Percentiles rank a stretch among this genome's conserved stretches.
Conservation (phyloP, 495 filamentous ascomycete genomes). For the Diplogelasinospora grovesii region DNA sequence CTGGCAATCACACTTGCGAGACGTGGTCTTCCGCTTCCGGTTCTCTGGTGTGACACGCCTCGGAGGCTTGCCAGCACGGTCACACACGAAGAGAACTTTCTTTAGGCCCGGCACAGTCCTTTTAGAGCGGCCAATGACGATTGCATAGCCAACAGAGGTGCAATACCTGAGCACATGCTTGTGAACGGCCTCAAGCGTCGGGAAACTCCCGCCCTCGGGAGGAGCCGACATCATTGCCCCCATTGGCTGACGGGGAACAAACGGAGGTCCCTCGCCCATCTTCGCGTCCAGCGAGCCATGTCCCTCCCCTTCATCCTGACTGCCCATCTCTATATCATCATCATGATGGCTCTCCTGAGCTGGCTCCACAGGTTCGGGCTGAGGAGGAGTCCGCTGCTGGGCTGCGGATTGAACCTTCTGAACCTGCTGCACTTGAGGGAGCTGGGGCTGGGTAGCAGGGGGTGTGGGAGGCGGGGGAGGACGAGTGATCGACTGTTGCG, state of each 20-base stretch:
- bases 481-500: constrained; percentile 21
- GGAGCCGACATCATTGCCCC: constrained; percentile 47
- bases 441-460: constrained; percentile 17
- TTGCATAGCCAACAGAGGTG: constrained; percentile 51
- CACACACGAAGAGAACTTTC: constrained; percentile 53
- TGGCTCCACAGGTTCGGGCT: constrained; percentile 28
- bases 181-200: constrained; percentile 48
- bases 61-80: constrained; percentile 49
- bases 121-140: constrained; percentile 52
- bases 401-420: constrained; percentile 22
- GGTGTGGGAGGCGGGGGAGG: constrained; percentile 21
- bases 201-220: constrained; percentile 47
- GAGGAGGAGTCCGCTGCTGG: constrained; percentile 30
- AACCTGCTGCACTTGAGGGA: constrained; percentile 20
- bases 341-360: constrained; percentile 29
- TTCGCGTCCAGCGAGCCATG: constrained; percentile 36
- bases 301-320: constrained; percentile 33
- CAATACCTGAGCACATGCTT: constrained; percentile 46
- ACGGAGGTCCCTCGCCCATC: constrained; percentile 36
- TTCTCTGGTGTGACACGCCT: constrained; percentile 45
- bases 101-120: constrained; percentile 51
- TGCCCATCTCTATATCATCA: constrained; percentile 39
- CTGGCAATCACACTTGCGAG: constrained; percentile 51
- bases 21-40: constrained; percentile 51
- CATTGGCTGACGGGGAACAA: constrained; percentile 39